A percentile compares a stretch with the other conserved stretches of the same genome.
These are phyloP conservation scores for Cnidoscolus chayamansa DNA, from an alignment of 441 rosid genomes.

Conservation along the genomic window DNA sequence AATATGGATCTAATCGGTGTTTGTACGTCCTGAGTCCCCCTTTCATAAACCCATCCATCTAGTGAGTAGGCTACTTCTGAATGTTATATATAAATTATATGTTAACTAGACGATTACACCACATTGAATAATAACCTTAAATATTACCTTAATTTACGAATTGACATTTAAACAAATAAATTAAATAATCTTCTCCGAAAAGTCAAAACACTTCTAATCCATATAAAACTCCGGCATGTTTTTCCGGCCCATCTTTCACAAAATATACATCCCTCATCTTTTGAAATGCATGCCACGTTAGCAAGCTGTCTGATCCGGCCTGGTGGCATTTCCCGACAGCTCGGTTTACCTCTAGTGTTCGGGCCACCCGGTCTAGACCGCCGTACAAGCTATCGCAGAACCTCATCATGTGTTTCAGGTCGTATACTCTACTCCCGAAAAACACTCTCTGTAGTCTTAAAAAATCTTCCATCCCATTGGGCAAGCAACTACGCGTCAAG, in stretches of 20 bases:
- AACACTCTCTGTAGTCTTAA: conserved; percentile 46
- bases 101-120: too few species aligned
- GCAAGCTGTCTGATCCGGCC: conserved; percentile 88
- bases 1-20: too few species aligned
- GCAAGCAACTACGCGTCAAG: conserved; percentile 58
- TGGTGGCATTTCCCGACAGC: conserved; percentile 87
- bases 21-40: too few species aligned
- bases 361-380: conserved; percentile 82
- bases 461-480: conserved; percentile 46
- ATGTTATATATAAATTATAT: too few species aligned
- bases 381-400: conserved; percentile 72
- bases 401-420: conserved; percentile 75
- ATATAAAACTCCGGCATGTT: conserved; percentile 79
- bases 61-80: too few species aligned
- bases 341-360: conserved; percentile 58
- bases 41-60: too few species aligned
- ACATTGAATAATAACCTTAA: not conserved
- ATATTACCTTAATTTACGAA: conserved; percentile 2
- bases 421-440: conserved; percentile 62
- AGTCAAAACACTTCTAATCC: conserved; percentile 55
- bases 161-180: not conserved
- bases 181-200: not conserved
- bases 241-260: conserved; percentile 55
- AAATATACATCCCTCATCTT: conserved; percentile 78
- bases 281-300: conserved; percentile 90